Conservation (phyloP, 306 rosid species). For the Luffa aegyptiaca region DNA sequence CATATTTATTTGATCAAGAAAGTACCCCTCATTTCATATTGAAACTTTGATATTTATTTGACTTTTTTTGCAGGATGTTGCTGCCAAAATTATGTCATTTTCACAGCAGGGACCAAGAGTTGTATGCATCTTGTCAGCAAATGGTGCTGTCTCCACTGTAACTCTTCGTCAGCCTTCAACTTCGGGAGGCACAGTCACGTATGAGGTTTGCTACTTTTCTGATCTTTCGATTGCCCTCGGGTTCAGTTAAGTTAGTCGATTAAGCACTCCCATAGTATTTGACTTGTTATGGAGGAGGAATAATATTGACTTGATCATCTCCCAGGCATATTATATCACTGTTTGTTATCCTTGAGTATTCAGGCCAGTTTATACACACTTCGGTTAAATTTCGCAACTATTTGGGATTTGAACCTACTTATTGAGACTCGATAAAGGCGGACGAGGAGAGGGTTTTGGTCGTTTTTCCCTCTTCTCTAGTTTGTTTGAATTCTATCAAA, state of each 20-base stretch:
- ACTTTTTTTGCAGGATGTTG: conserved; percentile 57
- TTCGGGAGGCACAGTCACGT: conserved; percentile 88
- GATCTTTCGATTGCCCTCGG: not conserved
- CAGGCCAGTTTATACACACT: not conserved
- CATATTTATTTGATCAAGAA: not conserved
- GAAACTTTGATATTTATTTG: not conserved
- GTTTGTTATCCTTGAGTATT: not conserved
- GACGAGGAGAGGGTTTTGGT: not conserved
- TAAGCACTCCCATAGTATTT: not conserved
- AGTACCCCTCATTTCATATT: not conserved
- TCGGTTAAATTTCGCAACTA: too few relatives aligned
- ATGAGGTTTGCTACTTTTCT: conserved; percentile 45
- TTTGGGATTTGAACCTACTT: too few relatives aligned
- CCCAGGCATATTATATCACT: too few relatives aligned
- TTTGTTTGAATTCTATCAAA: not conserved
- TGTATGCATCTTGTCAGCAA: conserved; percentile 77
- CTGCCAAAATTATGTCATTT: conserved; percentile 73
- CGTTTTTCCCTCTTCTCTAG: not conserved
- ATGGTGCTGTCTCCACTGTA: conserved; percentile 83
- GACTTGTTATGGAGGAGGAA: not conserved
- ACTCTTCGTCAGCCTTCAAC: conserved; percentile 85
- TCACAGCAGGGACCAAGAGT: conserved; percentile 91
- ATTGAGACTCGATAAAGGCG: too few relatives aligned
- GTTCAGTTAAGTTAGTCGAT: not conserved
- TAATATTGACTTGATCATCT: too few relatives aligned